Evolutionary conservation across 176 grass and related monocot genomes (phyloP), one percentile per base, ranked within the genome.

Genomic region (Coix lacrymajobi): DNA sequence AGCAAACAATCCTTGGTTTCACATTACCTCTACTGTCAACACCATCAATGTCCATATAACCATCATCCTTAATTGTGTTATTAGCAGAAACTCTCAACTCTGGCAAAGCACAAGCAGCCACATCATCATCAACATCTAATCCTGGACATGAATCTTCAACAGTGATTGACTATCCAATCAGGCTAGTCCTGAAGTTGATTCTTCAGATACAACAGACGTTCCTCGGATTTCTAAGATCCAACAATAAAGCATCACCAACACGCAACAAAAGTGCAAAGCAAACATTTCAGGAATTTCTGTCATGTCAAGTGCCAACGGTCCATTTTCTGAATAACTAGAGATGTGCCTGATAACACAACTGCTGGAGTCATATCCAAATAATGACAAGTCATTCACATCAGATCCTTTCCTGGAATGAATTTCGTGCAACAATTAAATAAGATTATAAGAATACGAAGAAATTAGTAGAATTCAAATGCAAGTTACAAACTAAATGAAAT

Each of bases 211-310:
- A 96, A 16, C 68, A 88, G 30, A 99, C 86, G 5, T 90, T 89
- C 22, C 81, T 79, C 66, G 96, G 93, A 12, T 93, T 87, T 80
- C 87, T 95, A 77, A 99, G 83, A 88, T 99, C 96, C 85, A 99
- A 85, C 62, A 99, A 39, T 74, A 99, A 90, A 76, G 90, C 78
- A 81, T 99, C 96, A 66, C 96, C 93, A 45, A 91, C 73, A 72
- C 93, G 91, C 78, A 99, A 96, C 41, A 99, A 68, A 86, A 99
- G 88, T 58, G 87, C 89, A 93, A 96, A 99, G 64, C 96, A 93
- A 73, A 81, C 79, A 92, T 77, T 83, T 92, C 82, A 83, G 93
- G 96, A 46, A 99, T 89, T 78, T 90, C 90, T 72, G 87, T 87
- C 81, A 99, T 85, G 39, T 85, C 88, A 87, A 91, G 83, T 75